Evolutionary conservation across 129 eudicot genomes (phyloP).

Genomic region (Helianthus tuberosus): DNA sequence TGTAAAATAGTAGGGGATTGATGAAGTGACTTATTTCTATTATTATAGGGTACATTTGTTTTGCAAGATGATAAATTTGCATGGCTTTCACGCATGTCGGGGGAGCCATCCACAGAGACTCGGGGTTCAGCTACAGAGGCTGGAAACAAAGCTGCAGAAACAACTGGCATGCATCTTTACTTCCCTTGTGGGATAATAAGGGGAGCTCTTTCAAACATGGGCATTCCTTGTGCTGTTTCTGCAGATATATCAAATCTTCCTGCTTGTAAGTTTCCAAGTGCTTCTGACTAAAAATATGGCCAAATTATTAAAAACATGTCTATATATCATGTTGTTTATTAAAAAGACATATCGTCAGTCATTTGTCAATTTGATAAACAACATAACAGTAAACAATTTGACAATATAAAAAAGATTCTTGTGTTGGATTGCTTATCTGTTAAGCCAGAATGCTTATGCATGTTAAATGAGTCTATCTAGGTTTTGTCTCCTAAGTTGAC

Average conservation of each 20-base stretch:
- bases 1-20: background rate
- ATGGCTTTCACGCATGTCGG: conserved; percentile 87
- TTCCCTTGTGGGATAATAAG: conserved; percentile 98
- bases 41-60: conserved; percentile 84
- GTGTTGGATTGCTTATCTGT: background rate
- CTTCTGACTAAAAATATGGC: background rate
- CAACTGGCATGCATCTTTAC: conserved; percentile 84
- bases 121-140: conserved; percentile 59
- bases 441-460: conserved; percentile 11
- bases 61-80: conserved; percentile 93
- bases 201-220: conserved; percentile 95
- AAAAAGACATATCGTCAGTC: background rate
- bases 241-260: conserved; percentile 96
- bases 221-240: conserved; percentile 98
- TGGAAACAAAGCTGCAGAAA: conserved; percentile 78
- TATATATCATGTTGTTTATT: background rate
- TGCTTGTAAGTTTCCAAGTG: conserved; percentile 73
- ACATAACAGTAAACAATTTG: background rate
- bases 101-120: conserved; percentile 54
- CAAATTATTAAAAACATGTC: background rate
- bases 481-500: background rate
- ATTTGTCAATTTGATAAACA: background rate
- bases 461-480: background rate
- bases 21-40: conserved; percentile 5
- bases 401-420: background rate